These are phyloP conservation scores for Phytophthora ramorum DNA, from an alignment of 352 stramenopile genomes.

Conservation along the genomic window DNA sequence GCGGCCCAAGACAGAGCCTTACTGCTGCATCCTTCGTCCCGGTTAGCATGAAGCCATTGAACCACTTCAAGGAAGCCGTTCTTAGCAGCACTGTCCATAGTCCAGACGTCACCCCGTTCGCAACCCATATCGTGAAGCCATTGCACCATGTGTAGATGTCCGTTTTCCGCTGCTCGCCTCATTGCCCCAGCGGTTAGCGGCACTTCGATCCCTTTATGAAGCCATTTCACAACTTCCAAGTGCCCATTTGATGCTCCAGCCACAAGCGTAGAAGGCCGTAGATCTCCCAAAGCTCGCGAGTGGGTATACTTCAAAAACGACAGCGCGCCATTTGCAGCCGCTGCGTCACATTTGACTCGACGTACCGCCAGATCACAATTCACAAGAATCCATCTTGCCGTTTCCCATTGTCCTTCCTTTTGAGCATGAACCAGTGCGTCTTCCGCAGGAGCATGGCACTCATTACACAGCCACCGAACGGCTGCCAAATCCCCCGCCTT, in stretches of 20 bases:
- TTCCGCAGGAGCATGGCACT: conserved; percentile 17
- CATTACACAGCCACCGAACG: conserved; percentile 26
- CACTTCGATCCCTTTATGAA: conserved; percentile 15
- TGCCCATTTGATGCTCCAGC: conserved; percentile 34
- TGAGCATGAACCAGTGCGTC: conserved; percentile 20
- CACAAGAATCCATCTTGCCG: conserved; percentile 28
- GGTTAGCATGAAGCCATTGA: conserved; percentile 33
- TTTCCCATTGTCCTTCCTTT: conserved; percentile 21
- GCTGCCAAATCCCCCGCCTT: conserved; percentile 20
- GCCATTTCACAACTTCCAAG: conserved; percentile 28
- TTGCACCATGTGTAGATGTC: conserved; percentile 23
- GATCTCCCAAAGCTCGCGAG: conserved; percentile 7
- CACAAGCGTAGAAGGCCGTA: conserved; percentile 7
- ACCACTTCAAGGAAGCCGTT: conserved; percentile 28
- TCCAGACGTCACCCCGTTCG: conserved; percentile 10
- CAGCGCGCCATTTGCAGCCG: conserved; percentile 18
- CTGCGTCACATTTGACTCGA: conserved; percentile 21
- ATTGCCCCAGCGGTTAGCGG: conserved; percentile 24
- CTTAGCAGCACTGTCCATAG: conserved; percentile 24
- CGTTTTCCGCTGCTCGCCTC: conserved; percentile 27
- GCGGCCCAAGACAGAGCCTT: conserved; percentile 34
- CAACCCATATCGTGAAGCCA: conserved; percentile 29
- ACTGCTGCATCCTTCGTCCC: conserved; percentile 27
- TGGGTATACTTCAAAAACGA: conserved; percentile 34
- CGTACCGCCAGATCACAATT: conserved; percentile 18